phyloP scores from a whole-genome alignment of 73 alveolate genomes.

The Symbiodinium natans region DNA sequence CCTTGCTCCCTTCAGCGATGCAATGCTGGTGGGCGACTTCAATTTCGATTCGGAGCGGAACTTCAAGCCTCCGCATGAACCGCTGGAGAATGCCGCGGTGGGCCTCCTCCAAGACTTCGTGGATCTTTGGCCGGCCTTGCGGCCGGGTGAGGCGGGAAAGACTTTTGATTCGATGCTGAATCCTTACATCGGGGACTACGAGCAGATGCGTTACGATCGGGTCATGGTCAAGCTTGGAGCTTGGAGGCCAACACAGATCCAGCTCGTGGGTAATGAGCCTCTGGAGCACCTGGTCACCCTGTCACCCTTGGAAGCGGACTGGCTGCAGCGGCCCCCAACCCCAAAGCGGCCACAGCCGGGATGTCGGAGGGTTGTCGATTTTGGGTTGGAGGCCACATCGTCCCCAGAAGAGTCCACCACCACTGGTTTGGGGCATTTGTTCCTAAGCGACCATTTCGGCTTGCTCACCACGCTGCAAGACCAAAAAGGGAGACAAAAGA shows the following conservation, averaged over 20 bases:
- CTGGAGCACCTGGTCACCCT: neutral
- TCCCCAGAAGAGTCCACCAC: neutral
- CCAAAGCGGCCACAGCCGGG: slow-evolving; percentile 11
- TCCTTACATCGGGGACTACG: neutral
- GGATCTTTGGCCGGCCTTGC: neutral
- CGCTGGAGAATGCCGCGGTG: neutral
- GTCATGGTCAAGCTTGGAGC: neutral
- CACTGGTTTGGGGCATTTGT: neutral
- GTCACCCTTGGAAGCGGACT: neutral
- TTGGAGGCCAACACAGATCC: neutral
- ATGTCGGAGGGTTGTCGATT: neutral
- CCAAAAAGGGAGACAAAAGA: neutral
- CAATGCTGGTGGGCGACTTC: neutral
- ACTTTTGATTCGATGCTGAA: neutral
- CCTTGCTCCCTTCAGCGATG: neutral
- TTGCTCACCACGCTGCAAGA: neutral
- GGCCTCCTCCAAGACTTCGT: neutral
- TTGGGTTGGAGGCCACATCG: neutral
- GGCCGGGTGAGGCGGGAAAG: neutral
- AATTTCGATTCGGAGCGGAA: neutral
- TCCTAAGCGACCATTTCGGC: neutral
- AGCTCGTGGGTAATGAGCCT: neutral
- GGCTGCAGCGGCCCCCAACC: neutral
- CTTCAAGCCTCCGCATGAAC: slow-evolving; percentile 13
- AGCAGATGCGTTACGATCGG: slow-evolving; percentile 8